A percentile compares a stretch with the other conserved stretches of the same genome.
Evolutionary conservation across 2,329 filamentous ascomycete species (phyloP).

Genomic region (Hysterium pulicare): DNA sequence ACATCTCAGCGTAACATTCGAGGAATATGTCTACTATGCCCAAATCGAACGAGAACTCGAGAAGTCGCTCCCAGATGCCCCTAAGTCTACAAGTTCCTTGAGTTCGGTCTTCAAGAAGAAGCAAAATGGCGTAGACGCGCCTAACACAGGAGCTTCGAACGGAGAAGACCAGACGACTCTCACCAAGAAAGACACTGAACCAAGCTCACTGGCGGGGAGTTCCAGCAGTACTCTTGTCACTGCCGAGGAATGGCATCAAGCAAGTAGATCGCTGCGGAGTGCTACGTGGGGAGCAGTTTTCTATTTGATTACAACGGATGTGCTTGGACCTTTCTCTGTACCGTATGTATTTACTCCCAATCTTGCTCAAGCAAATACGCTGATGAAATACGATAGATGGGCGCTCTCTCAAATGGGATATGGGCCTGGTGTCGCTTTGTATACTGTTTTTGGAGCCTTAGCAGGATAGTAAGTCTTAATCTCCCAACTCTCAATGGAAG

Average conservation of each 20-base stretch:
- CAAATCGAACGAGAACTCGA: conserved; percentile 35
- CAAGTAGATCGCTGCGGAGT: conserved; percentile 32
- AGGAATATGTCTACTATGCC: conserved; percentile 42
- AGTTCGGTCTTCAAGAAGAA: conserved; percentile 1
- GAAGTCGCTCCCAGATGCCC: conserved; percentile 12
- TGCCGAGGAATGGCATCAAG: conserved; percentile 34
- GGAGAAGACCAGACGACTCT: conserved; percentile 7
- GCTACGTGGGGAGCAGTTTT: conserved; percentile 37
- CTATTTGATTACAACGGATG: conserved; percentile 47
- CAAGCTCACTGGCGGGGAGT: conserved; percentile 2
- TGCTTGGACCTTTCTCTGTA: conserved; percentile 36
- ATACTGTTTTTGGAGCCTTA: conserved; percentile 35
- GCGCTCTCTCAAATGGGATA: conserved; percentile 28
- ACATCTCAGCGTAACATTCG: conserved; percentile 20
- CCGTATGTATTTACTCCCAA: conserved; percentile 16
- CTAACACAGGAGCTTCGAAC: not conserved
- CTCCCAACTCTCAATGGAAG: no score
- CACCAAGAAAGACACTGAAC: no score
- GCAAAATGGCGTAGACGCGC: conserved; percentile 2
- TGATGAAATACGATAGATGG: conserved; percentile 15
- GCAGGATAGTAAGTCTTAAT: no score
- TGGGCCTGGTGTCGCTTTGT: conserved; percentile 37
- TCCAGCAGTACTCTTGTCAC: conserved; percentile 12
- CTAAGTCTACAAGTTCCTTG: conserved; percentile 1
- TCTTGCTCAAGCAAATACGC: not conserved